Conservation (phyloP, 306 rosid genomes). For the Medicago truncatula region DNA sequence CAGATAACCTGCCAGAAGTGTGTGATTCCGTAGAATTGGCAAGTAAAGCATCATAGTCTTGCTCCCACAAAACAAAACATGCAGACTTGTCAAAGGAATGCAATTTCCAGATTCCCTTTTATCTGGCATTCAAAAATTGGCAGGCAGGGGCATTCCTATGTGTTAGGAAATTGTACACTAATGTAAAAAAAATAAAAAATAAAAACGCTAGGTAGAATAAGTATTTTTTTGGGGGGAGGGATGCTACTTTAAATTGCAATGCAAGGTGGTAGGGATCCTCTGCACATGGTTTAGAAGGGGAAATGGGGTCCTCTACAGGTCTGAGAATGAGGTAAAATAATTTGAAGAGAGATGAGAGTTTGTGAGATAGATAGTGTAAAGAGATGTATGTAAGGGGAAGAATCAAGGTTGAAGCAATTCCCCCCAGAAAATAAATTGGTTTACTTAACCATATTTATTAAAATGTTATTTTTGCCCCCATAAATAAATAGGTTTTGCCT, state of each 20-base stretch:
- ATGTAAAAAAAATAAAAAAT: neutral
- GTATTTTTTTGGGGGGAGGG: conserved; percentile 13
- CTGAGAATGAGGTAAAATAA: neutral
- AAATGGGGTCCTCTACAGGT: neutral
- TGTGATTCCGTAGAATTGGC: conserved; percentile 42
- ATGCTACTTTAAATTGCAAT: conserved; percentile 3
- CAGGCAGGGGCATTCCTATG: conserved; percentile 38
- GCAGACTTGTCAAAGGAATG: conserved; percentile 9
- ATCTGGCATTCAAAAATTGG: too few species aligned
- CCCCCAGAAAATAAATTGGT: too few species aligned
- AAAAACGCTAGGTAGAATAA: neutral
- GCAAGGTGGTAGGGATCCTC: conserved; percentile 1
- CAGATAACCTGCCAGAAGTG: conserved; percentile 50
- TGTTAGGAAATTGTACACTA: conserved; percentile 6
- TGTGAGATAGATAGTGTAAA: neutral
- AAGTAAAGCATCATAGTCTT: conserved; percentile 34
- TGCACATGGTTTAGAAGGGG: neutral
- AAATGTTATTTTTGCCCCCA: too few species aligned
- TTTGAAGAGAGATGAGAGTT: neutral
- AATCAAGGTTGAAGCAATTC: too few species aligned
- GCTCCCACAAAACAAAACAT: conserved; percentile 42
- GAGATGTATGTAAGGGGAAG: neutral
- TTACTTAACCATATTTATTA: too few species aligned
- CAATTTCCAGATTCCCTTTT: too few species aligned
- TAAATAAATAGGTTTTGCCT: too few species aligned